These are phyloP conservation scores for Fusarium keratoplasticum DNA, from an alignment of 2,329 filamentous ascomycete species.

Conservation along the genomic window DNA sequence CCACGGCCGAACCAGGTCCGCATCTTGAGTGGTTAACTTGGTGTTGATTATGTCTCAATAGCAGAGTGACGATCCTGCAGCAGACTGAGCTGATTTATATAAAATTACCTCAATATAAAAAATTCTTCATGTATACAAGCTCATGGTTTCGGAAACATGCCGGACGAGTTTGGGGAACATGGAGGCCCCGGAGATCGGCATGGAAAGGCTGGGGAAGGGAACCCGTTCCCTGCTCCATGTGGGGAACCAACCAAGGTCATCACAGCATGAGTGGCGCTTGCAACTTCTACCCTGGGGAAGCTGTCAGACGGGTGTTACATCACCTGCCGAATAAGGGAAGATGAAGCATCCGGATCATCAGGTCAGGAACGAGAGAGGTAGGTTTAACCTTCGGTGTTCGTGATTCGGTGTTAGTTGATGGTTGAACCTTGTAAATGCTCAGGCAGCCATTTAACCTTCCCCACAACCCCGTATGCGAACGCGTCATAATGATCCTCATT, in stretches of 20 bases:
- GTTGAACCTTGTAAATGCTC: neutral
- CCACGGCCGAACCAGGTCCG: constrained; percentile 38
- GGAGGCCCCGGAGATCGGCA: constrained; percentile 9
- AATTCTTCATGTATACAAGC: neutral
- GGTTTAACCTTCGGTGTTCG: neutral
- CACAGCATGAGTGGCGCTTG: constrained; percentile 1
- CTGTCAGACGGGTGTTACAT: neutral
- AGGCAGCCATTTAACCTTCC: neutral
- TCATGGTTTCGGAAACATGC: neutral
- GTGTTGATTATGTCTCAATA: neutral
- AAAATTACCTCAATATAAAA: neutral
- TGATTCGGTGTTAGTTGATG: neutral
- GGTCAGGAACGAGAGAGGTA: neutral
- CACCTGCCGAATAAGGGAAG: neutral
- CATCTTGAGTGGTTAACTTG: constrained; percentile 5
- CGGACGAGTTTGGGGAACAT: neutral
- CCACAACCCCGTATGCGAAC: neutral
- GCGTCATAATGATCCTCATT: neutral
- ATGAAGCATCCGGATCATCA: neutral
- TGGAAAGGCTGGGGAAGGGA: neutral
- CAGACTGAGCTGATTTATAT: neutral
- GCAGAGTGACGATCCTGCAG: neutral
- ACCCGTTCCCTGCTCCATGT: neutral
- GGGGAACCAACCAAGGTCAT: neutral
- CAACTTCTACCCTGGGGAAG: neutral